Conservation (phyloP, 1,284 basidiomycete genomes). For the Microbotryum silenes-acaulis region DNA sequence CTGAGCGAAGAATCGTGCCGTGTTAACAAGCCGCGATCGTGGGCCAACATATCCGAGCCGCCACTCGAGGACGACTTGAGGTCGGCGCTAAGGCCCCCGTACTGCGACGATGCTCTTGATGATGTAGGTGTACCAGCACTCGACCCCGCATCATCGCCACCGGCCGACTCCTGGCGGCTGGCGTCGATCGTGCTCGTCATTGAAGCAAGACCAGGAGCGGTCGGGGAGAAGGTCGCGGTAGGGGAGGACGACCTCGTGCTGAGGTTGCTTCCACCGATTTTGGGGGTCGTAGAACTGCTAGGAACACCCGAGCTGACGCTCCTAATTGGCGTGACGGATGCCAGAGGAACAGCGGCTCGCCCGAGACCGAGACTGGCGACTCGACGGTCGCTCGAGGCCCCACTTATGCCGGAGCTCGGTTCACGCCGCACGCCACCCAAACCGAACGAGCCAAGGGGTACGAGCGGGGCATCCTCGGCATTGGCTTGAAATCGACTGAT, state of each 20-base stretch:
- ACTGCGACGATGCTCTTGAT: no score
- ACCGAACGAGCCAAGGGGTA: conserved; percentile 20
- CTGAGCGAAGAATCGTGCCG: no score
- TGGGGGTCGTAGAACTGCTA: no score
- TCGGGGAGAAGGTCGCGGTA: neutral
- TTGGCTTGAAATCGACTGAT: conserved; percentile 21
- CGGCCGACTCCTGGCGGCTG: neutral
- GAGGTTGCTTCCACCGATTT: neutral
- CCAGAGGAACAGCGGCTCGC: conserved; percentile 17
- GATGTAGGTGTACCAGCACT: no score
- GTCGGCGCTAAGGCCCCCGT: no score
- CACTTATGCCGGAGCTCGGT: neutral
- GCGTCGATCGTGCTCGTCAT: neutral
- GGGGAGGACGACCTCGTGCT: no score
- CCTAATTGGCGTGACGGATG: conserved; percentile 11
- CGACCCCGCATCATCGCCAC: no score
- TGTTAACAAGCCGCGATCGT: no score
- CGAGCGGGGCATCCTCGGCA: conserved; percentile 13
- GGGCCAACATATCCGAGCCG: no score
- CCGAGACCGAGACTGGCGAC: conserved; percentile 25
- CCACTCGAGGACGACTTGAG: no score
- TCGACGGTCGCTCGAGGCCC: conserved; percentile 2
- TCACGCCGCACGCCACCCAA: conserved; percentile 7
- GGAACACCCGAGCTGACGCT: conserved; percentile 12
- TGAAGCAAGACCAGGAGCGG: neutral